Percentiles rank a stretch among this genome's conserved stretches.
Conservation (phyloP, 345 rosid genomes). For the Eucalyptus cladocalyx region DNA sequence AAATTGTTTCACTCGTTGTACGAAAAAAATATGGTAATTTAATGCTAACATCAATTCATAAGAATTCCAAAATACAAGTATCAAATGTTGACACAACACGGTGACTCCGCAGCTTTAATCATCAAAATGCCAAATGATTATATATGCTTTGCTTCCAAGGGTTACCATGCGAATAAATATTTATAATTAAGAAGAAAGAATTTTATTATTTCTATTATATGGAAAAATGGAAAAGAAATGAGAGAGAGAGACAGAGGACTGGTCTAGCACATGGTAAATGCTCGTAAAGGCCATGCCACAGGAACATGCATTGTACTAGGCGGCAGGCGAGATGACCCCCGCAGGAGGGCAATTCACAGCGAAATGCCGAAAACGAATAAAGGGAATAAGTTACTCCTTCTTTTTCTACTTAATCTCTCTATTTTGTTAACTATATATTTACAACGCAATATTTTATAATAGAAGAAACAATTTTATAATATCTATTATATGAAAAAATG, state of each 20-base stretch:
- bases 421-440: too few species aligned
- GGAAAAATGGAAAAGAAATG: neutral
- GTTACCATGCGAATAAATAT: neutral
- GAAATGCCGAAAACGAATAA: neutral
- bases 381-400: too few species aligned
- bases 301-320: neutral
- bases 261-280: neutral
- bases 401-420: too few species aligned
- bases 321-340: neutral
- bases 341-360: neutral
- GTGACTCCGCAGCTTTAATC: too few species aligned
- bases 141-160: neutral
- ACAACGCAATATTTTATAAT: too few species aligned
- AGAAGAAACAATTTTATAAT: too few species aligned
- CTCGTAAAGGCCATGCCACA: neutral
- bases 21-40: neutral
- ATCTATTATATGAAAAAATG: too few species aligned
- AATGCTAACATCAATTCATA: neutral
- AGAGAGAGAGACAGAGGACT: neutral
- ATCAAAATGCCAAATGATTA: neutral
- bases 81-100: accelerated
- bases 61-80: neutral
- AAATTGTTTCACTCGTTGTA: accelerated
- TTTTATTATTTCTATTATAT: neutral
- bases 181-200: too few species aligned